Evolutionary conservation across 1,284 basidiomycete genomes (phyloP).

Genomic region (Rhodotorula sp.): DNA sequence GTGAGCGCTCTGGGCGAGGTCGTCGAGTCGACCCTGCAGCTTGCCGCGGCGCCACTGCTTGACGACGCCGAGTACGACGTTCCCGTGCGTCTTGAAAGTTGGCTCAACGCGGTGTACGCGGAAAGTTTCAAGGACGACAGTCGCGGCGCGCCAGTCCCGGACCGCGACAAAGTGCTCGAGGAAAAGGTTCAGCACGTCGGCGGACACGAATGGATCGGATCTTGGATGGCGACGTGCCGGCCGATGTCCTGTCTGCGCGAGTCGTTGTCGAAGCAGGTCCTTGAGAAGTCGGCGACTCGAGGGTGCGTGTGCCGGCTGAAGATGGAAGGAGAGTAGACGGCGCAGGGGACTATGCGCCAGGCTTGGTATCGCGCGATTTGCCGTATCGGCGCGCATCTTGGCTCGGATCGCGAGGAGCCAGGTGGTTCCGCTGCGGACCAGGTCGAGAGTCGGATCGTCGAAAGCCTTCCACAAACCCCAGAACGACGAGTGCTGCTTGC

Average conservation of each 20-base stretch:
- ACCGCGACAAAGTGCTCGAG: slow-evolving; percentile 18
- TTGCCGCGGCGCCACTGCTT: slow-evolving; percentile 31
- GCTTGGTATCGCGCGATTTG: background rate
- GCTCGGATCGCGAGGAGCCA: slow-evolving; percentile 25
- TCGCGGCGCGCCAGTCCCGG: slow-evolving; percentile 21
- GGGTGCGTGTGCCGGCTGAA: slow-evolving; percentile 4
- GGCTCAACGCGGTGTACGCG: slow-evolving; percentile 30
- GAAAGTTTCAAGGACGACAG: slow-evolving; percentile 35
- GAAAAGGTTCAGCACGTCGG: slow-evolving; percentile 21
- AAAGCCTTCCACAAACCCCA: slow-evolving; percentile 33
- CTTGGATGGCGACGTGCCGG: slow-evolving; percentile 8
- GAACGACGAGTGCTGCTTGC: slow-evolving; percentile 28
- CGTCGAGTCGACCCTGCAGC: background rate
- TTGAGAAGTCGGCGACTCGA: slow-evolving; percentile 15
- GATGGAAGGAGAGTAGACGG: slow-evolving; percentile 3
- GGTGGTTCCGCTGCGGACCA: slow-evolving; percentile 3
- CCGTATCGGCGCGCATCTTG: background rate
- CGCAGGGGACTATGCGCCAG: slow-evolving; percentile 11
- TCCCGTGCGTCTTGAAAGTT: slow-evolving; percentile 25
- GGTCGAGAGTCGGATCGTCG: background rate
- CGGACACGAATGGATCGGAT: slow-evolving; percentile 5
- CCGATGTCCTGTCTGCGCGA: slow-evolving; percentile 5
- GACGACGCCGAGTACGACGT: slow-evolving; percentile 36
- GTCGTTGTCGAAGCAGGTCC: slow-evolving; percentile 3
- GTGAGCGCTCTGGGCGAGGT: background rate